Evolutionary conservation across 2,329 filamentous ascomycete species (phyloP), one percentile per base, ranked within the genome.

Genomic region (Dryadomyces quercivorus): DNA sequence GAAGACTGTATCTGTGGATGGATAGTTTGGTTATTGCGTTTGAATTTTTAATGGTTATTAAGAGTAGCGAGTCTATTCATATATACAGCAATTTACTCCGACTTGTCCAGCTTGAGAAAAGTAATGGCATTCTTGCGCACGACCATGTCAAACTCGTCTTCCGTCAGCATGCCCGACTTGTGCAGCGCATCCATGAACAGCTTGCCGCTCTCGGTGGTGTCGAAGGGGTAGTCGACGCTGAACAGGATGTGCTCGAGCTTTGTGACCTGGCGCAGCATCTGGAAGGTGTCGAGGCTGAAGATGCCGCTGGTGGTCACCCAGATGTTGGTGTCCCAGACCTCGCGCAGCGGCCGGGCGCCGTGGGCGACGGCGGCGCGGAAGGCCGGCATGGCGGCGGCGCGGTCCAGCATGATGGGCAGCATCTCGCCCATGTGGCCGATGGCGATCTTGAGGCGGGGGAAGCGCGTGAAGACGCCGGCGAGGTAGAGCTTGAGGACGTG

Each of bases 291-390:
- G 18, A 80, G 56, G 31, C 71, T 71, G 63, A 75, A 79, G 55
- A 75, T 71, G 2, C 78, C 78, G 52, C 71, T 75, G 2, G 77
- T 80, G 1, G 78, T 81, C 26, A 83, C 63, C 72, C 75, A 81
- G 12, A 82, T 65, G 55, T 82, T 82, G 56, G 72, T 65, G 49
- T 74, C 69, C 70, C 75, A 83, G 2, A 81, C 75, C 13, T 76
- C 67, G 15, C 64, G 61, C 49, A 81, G 73, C 0, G 64, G 61
- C 34, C 34, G 20, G 54, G 63, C 54, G 50, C 74, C 69, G 26
- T 31, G 26, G 8, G 26, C 26, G 26, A 31, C 26, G 26, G 26
- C 26, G 4, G 26, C 26, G 4, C 26, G 26, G 26, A 31, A 31
- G 4, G 26, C 26, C 4, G 26, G 26, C 26, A 31, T 31, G 26